Base-by-base conservation (phyloP, 257 asterid species). In the Catharanthus roseus region DNA sequence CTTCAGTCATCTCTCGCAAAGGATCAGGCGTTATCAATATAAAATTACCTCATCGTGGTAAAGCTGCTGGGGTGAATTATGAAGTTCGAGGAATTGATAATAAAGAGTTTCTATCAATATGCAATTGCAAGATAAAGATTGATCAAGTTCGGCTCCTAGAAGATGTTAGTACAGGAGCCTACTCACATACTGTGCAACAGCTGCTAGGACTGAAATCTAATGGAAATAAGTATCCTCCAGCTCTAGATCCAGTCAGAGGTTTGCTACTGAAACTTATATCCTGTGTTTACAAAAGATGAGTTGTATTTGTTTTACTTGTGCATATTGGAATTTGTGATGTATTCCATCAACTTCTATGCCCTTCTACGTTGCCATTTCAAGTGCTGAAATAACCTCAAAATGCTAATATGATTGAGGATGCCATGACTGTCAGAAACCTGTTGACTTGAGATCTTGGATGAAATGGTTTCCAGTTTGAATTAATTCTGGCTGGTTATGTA, bases 231-330 rank as follows among this genome's bases (percentile, higher is more conserved):
- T 95, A 88, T 71, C 99, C 99, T 61, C 88, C 90, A 45, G 89
- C 97, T 76, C 78, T 95, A 70, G 95, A 95, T 89, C 99, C 99
- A 2, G 81, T 85, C 70, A 89, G 85, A 88, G 99, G 99, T 91
- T 72, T 60, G 78, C 44, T 62, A 45, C 51, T 65, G 66, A 64
- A 23, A 71, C 71, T 41, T 77, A 49, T 60, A 26, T 28, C 38
- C 38, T 41, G 62, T 39, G 64, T n/a, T 18, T 57, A n/a, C 65
- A 47, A 21, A 13, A 1, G 18, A 45, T 60, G 21, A 67, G 64
- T 54, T 69, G 16, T 28, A 21, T 31, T 42, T 31, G 45, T 49
- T 23, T 16, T 54, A 33, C 39, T 7, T 23, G n/a, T 57, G 23
- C 18, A 1, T 1, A 11, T 62, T 33, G 47, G 44, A 3, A 1